Conservation (phyloP, 2,329 filamentous ascomycete species). For the Fusarium sp. region DNA sequence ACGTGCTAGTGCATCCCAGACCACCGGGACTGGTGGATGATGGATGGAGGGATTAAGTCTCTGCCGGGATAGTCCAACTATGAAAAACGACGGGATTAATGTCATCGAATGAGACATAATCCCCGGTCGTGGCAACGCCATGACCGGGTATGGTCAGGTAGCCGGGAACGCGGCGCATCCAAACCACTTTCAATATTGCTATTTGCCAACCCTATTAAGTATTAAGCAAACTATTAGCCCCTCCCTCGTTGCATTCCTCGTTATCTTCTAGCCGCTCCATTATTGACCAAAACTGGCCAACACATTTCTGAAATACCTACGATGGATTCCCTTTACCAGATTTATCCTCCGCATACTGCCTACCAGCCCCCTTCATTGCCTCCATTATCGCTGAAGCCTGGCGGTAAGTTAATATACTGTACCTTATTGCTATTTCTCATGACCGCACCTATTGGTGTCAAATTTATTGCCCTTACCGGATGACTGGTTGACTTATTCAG, state of each 20-base stretch:
- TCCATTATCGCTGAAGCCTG: background rate
- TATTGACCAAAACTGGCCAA: background rate
- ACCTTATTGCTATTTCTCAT: constrained; percentile 2
- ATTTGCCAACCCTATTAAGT: background rate
- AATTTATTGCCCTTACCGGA: background rate
- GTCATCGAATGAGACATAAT: constrained; percentile 6
- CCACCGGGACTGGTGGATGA: background rate
- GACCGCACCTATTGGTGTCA: background rate
- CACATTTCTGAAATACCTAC: background rate
- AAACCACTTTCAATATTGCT: constrained; percentile 1
- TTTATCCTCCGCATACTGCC: background rate
- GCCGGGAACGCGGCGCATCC: constrained; percentile 2
- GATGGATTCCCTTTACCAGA: background rate
- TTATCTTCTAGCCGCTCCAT: background rate
- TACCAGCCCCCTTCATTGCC: background rate
- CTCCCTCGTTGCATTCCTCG: background rate
- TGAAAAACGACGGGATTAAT: constrained; percentile 7
- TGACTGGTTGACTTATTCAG: constrained; percentile 4
- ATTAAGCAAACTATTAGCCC: background rate
- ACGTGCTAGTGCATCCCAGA: background rate
- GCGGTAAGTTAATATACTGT: constrained; percentile 3
- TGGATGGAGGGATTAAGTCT: background rate
- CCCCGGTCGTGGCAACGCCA: background rate
- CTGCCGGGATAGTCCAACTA: background rate
- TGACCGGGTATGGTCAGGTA: background rate